phyloP scores from a whole-genome alignment of 2,329 filamentous ascomycete species.

The Nothomitra cinnamomea region DNA sequence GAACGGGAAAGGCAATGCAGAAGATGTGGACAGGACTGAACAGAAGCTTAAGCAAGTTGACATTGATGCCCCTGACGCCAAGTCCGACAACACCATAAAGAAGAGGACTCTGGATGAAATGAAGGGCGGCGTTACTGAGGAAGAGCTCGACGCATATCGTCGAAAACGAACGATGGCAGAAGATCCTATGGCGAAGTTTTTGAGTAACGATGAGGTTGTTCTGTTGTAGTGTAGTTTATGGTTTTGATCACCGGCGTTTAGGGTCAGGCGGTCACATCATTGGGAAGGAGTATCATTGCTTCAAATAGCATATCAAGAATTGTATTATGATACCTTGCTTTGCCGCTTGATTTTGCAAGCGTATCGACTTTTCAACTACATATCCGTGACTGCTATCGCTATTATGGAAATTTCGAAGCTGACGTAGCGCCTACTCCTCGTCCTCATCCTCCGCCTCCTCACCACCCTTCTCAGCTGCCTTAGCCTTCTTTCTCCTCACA shows the following conservation, averaged over 20 bases:
- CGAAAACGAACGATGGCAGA: constrained; percentile 54
- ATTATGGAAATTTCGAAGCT: constrained; percentile 1
- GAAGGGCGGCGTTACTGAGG: constrained; percentile 60
- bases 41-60: not conserved
- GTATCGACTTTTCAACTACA: not conserved
- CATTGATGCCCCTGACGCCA: not conserved
- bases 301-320: not conserved
- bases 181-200: constrained; percentile 73
- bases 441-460: constrained; percentile 75
- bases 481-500: constrained; percentile 99
- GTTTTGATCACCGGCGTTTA: not conserved
- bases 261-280: too few species aligned
- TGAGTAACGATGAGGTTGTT: constrained; percentile 53
- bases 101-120: constrained; percentile 69
- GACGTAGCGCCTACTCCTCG: constrained; percentile 34
- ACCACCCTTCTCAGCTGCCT: constrained; percentile 75
- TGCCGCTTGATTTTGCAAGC: not conserved
- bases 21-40: not conserved
- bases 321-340: not conserved
- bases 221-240: not conserved
- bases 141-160: constrained; percentile 74
- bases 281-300: too few species aligned
- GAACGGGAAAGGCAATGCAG: not conserved
- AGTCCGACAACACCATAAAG: constrained; percentile 23
- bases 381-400: not conserved